A percentile compares a stretch with the other conserved stretches of the same genome.
Conservation (phyloP, 1,284 basidiomycete genomes). For the Cryptococcus sp. region DNA sequence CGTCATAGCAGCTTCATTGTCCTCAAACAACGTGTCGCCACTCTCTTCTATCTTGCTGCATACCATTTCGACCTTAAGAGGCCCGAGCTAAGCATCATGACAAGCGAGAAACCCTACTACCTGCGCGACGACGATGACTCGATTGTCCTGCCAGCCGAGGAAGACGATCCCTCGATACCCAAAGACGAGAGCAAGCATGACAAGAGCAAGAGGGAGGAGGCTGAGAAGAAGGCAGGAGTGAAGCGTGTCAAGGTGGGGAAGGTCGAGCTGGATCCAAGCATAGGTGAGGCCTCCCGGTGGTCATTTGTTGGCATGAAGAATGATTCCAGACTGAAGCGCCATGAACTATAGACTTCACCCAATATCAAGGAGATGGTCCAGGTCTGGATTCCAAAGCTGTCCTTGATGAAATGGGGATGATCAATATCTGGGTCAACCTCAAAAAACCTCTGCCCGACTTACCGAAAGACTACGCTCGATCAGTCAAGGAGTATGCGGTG, state of each 20-base stretch:
- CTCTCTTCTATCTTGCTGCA: too few relatives aligned
- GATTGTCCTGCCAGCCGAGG: conserved; percentile 20
- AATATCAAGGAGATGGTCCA: conserved; percentile 39
- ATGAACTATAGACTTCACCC: conserved; percentile 47
- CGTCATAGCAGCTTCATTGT: too few relatives aligned
- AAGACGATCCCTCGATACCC: conserved; percentile 21
- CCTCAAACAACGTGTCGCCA: too few relatives aligned
- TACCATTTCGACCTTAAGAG: too few relatives aligned
- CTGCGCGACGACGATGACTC: conserved; percentile 14
- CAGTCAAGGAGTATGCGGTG: conserved; percentile 60
- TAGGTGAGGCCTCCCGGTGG: conserved; percentile 24
- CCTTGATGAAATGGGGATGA: conserved; percentile 42
- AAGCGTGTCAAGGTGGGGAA: conserved; percentile 24
- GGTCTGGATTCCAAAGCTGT: conserved; percentile 45
- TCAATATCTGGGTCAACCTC: conserved; percentile 54
- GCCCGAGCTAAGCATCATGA: background rate
- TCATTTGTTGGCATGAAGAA: background rate
- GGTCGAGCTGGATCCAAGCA: conserved; percentile 35
- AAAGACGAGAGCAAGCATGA: conserved; percentile 20
- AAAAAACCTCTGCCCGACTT: conserved; percentile 60
- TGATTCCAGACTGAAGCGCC: too few relatives aligned
- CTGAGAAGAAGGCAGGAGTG: conserved; percentile 22
- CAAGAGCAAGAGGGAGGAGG: conserved; percentile 16
- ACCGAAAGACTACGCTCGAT: conserved; percentile 56
- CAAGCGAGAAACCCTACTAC: conserved; percentile 15